Evolutionary conservation across 2,329 filamentous ascomycete species (phyloP), one percentile per base, ranked within the genome.

Genomic region (Diplodia scrobiculata): DNA sequence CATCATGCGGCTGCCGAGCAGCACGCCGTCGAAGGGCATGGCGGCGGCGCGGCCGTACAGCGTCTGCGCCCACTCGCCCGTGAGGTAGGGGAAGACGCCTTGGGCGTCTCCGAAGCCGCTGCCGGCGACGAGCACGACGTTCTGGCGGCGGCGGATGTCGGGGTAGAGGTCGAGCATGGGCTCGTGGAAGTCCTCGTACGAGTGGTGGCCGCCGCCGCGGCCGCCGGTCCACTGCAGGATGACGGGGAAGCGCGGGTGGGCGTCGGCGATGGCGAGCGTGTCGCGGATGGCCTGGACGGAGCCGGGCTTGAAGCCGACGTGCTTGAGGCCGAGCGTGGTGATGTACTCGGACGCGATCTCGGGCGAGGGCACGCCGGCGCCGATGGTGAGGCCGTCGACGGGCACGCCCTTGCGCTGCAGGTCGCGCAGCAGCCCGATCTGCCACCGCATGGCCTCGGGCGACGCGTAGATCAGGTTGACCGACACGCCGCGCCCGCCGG

Each of bases 281-380:
- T 90, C 83, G 76, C 97, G 91, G 69, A 97, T 96, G 2, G 90
- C 91, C 69, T 96, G 91, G 58, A 89, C 84, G 17, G 92, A 96
- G 68, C 93, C 92, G 34, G 93, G 93, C 83, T 97, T 97, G 85
- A 97, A 97, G 32, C 89, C 84, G 71, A 97, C 96, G 78, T 97
- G 92, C 82, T 96, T 96, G 68, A 97, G 84, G 13, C 92, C 92
- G 13, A 97, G 84, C 0, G 93, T 34, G n/a, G 41, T 86, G 70
- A 97, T 97, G 79, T 97, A 97, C 75, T 96, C 91, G 73, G 95
- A 90, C 25, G 92, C 92, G 67, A 97, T 91, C 76, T 97, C 93
- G 66, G 96, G 91, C 0, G 93, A 97, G 5, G 93, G 93, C 9
- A 97, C 92, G 81, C 93, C 93, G 19, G 92, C 93, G 75, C 93